phyloP scores from a whole-genome alignment of 305 asterid species.

The Nicotiana rustica region DNA sequence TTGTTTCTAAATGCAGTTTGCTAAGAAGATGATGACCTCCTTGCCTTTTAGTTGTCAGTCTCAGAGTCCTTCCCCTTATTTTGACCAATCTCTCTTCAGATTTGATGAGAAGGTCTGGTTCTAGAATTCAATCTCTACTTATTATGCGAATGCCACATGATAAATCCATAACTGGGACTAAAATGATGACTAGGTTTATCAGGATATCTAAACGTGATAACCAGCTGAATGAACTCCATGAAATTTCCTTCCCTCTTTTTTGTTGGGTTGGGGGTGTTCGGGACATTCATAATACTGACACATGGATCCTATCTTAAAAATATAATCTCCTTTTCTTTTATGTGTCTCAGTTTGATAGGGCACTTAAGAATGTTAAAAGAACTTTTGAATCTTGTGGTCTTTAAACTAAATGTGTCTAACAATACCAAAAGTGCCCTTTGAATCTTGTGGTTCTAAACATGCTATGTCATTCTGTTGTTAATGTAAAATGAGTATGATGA shows the following conservation, averaged over 20 bases:
- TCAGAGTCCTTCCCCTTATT: conserved; percentile 94
- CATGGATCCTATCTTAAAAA: background rate
- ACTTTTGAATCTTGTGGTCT: too few species aligned
- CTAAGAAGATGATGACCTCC: conserved; percentile 75
- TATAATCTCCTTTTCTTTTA: background rate
- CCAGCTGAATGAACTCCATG: background rate
- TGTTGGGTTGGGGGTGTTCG: conserved; percentile 22
- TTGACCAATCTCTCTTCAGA: conserved; percentile 92
- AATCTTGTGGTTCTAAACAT: too few species aligned
- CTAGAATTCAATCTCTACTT: conserved; percentile 27
- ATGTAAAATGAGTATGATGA: too few species aligned
- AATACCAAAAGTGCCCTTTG: too few species aligned
- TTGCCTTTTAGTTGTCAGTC: conserved; percentile 86
- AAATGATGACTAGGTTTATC: background rate
- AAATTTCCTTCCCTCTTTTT: conserved; percentile 32
- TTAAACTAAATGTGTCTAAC: too few species aligned
- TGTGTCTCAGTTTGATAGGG: too few species aligned
- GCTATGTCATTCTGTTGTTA: too few species aligned
- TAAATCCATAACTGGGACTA: background rate
- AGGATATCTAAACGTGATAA: background rate
- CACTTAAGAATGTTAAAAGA: too few species aligned
- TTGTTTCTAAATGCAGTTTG: conserved; percentile 66
- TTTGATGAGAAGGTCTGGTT: conserved; percentile 87
- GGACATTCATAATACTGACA: background rate
- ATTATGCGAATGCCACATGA: background rate